Base-by-base conservation (phyloP, 805 yeast genomes). In the Cephaloascus fragrans region DNA sequence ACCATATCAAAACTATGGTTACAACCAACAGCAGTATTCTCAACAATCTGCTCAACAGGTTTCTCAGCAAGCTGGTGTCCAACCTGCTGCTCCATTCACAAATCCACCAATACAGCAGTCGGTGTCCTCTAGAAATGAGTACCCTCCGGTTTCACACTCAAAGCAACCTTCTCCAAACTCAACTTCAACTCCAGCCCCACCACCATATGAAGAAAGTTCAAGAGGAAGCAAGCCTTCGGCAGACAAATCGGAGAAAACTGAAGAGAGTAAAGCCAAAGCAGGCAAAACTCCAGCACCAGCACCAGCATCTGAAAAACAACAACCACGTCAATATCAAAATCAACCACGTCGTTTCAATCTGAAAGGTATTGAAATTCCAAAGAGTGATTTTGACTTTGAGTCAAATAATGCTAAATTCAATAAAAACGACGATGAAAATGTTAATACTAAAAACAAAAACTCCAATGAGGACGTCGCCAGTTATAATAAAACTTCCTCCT, bases 401-500 rank as follows among this genome's bases (percentile, higher is more conserved):
- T 56, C 76, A 19, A 75, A 75, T 47, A 85, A 83, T 55, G 88
- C 89, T 31, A 79, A 77, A 55, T 85, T 87, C 58, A 61, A 65
- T 20, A 74, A 69, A 47, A 78, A 74, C 38, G 65, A 58, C 19
- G 61, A 55, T 29, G 51, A 50, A 19, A n/a, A n/a, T n/a, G n/a
- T n/a, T n/a, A n/a, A n/a, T n/a, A n/a, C n/a, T n/a, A n/a, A n/a
- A n/a, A n/a, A n/a, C n/a, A 59, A 57, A 42, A 67, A 59, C 28
- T 66, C 57, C 18, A 14, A 31, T n/a, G 51, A 53, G 26, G 47
- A 59, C 32, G 44, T 51, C 15, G 49, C 40, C 8, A 49, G 53
- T 20, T 93, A 93, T 64, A 75, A 88, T 63, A 87, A 80, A 57
- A 73, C 74, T 51, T 75, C 87, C 12, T 88, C 97, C 2, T 90